phyloP scores from a whole-genome alignment of 805 yeast species.

The Teunomyces lycoperdinae region DNA sequence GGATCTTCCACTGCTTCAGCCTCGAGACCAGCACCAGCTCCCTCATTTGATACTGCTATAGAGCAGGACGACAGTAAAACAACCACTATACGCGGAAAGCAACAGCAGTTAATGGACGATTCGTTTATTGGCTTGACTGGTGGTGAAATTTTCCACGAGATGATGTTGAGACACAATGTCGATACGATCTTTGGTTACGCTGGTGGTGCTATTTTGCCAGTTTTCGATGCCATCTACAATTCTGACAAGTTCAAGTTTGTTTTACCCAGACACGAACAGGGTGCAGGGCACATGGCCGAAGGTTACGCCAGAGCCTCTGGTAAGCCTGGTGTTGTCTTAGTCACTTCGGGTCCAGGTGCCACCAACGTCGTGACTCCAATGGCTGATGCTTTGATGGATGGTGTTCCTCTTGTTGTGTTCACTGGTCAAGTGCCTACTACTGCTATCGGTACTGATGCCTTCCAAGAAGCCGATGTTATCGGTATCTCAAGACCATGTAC shows the following conservation, averaged over 20 bases:
- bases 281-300: slow-evolving; percentile 99
- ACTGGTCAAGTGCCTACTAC: slow-evolving; percentile 96
- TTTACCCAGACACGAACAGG: slow-evolving; percentile 96
- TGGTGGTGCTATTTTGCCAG: slow-evolving; percentile 98
- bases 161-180: slow-evolving; percentile 95
- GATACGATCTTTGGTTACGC: slow-evolving; percentile 97
- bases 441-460: slow-evolving; percentile 97
- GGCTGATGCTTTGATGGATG: slow-evolving; percentile 97
- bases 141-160: slow-evolving; percentile 97
- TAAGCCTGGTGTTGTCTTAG: slow-evolving; percentile 95
- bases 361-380: slow-evolving; percentile 97
- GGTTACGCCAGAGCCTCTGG: slow-evolving; percentile 96
- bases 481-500: slow-evolving; percentile 98
- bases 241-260: slow-evolving; percentile 86
- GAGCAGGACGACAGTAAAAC: slow-evolving; percentile 12
- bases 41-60: slow-evolving; percentile 41
- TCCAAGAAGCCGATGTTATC: slow-evolving; percentile 98
- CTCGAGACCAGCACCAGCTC: slow-evolving; percentile 46
- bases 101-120: slow-evolving; percentile 56
- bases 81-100: background rate
- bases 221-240: slow-evolving; percentile 93
- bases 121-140: slow-evolving; percentile 96
- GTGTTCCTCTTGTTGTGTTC: slow-evolving; percentile 94
- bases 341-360: slow-evolving; percentile 99
- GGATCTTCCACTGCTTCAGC: slow-evolving; percentile 8